Evolutionary conservation across 805 yeast species (phyloP), one percentile per base, ranked within the genome.

Genomic region (Candida saitoana): DNA sequence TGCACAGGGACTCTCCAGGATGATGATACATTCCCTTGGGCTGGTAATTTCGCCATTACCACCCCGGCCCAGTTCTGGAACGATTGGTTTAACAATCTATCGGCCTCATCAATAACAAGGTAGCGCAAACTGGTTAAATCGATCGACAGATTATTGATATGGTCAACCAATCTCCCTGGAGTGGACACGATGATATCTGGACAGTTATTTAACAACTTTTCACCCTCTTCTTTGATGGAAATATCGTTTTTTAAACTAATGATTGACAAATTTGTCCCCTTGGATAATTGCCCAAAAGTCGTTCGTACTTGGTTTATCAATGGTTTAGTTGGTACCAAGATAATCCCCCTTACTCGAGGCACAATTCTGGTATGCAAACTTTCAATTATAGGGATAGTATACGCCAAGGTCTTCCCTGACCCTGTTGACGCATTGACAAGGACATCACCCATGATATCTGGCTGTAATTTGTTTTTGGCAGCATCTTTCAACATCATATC

Each of bases 401-500:
- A 91, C 2, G 96, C 95, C 41, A 93, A 67, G 0, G 99, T 91
- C 58, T 91, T 91, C 54, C 99, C 99, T 0, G 96, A 85, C 34
- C 99, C 99, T 0, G 99, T 91, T 8, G 95, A 79, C 2, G 99
- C 96, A 62, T 91, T 90, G 4, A 91, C 96, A 35, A 91, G 67
- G 15, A 89, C 61, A 62, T 93, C 96, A 18, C 91, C 91, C 43
- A 70, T 68, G 33, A 76, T 69, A 41, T 72, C 79, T 1, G 87
- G 83, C 15, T 62, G 61, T 16, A 73, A 49, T 32, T 56, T 51
- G 44, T 64, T 67, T 47, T 59, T 49, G 45, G 64, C 51, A 49
- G 73, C 59, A 51, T 73, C 80, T 50, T 59, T 57, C 25, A 81
- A 59, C 32, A 75, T 53, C 20, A 73, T 57, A n/a, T 81, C 76